Percentiles rank a stretch among this genome's conserved stretches.
These are phyloP conservation scores for Bonia amplexicaulis DNA, from an alignment of 176 grass and related monocot genomes.

Conservation along the genomic window DNA sequence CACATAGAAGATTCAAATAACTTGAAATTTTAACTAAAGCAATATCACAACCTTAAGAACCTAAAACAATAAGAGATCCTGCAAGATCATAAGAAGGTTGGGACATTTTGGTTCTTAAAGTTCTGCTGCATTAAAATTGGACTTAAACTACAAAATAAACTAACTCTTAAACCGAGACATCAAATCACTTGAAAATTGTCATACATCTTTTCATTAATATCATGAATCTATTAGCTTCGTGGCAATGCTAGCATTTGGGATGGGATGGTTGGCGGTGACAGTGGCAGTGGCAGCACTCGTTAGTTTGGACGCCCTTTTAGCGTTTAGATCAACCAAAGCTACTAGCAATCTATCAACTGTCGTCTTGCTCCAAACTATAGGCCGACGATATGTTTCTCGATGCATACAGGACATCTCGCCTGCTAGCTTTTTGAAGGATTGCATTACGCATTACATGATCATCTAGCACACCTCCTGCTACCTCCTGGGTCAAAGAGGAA, in stretches of 20 bases:
- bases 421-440: not conserved
- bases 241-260: not conserved
- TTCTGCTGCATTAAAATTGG: accelerated
- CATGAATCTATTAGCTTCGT: not conserved
- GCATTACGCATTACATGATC: not conserved
- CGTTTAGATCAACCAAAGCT: not conserved
- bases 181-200: too few relatives aligned
- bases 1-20: too few relatives aligned
- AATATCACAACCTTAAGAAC: too few relatives aligned
- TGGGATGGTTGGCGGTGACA: not conserved
- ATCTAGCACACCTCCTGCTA: not conserved
- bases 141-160: too few relatives aligned
- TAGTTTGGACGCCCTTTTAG: not conserved
- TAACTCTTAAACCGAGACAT: too few relatives aligned
- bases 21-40: too few relatives aligned
- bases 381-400: not conserved
- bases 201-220: too few relatives aligned
- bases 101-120: too few relatives aligned
- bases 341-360: not conserved
- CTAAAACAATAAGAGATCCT: too few relatives aligned
- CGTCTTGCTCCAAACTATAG: not conserved
- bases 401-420: not conserved
- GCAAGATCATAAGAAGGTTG: too few relatives aligned
- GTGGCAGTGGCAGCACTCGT: not conserved
- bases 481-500: not conserved